Evolutionary conservation across 441 rosid species (phyloP).

Genomic region (Adansonia grandidieri): DNA sequence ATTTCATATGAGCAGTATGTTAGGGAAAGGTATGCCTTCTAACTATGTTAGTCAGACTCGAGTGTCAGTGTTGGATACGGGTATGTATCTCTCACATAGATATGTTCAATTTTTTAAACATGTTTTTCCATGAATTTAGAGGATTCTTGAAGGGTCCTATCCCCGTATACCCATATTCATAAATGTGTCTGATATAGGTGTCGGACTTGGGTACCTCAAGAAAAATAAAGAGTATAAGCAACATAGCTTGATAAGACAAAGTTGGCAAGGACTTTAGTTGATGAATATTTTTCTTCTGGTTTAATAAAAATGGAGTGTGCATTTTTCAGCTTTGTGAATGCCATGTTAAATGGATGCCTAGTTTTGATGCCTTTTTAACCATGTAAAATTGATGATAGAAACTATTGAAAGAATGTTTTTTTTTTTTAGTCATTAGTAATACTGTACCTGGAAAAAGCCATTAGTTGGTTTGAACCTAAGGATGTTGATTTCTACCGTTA

Average conservation of each 20-base stretch:
- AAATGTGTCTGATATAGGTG: no score
- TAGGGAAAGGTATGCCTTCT: constrained; percentile 72
- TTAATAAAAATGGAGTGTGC: not conserved
- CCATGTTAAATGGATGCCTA: constrained; percentile 4
- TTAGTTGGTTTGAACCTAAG: constrained; percentile 3
- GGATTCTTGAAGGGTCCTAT: no score
- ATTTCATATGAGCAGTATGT: constrained; percentile 77
- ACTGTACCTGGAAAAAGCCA: not conserved
- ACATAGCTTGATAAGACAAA: constrained; percentile 6
- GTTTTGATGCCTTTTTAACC: not conserved
- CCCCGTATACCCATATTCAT: no score
- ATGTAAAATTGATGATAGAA: not conserved
- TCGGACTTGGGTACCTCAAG: no score
- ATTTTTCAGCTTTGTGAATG: constrained; percentile 1
- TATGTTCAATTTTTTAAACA: no score
- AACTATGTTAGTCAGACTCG: not conserved
- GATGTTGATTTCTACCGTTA: constrained; percentile 17
- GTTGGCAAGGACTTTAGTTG: not conserved
- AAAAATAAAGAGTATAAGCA: no score
- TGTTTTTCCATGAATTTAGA: no score
- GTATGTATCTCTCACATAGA: no score
- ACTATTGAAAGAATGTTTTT: not conserved
- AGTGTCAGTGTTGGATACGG: no score
- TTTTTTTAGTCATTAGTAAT: not conserved
- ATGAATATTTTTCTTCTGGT: not conserved